Percentiles rank a stretch among this genome's conserved stretches.
Evolutionary conservation across 176 grass and related monocot genomes (phyloP).

Genomic region (Triticum turgidum): DNA sequence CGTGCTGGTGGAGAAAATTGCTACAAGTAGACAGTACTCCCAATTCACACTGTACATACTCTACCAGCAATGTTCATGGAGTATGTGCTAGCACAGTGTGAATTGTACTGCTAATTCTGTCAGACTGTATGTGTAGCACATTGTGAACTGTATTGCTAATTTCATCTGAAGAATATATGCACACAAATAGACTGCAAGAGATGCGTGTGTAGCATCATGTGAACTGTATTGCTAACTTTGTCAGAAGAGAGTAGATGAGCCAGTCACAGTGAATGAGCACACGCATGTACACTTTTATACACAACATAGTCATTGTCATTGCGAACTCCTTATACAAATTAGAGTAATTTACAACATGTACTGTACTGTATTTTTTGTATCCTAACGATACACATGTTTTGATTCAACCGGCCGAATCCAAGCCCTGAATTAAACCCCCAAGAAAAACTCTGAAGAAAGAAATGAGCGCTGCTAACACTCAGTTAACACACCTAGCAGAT

Average conservation of each 20-base stretch:
- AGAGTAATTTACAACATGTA: constrained; percentile 28
- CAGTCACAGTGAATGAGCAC: not conserved
- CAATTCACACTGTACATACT: too few species aligned
- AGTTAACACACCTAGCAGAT: constrained; percentile 1
- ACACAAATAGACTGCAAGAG: not conserved
- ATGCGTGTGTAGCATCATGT: not conserved
- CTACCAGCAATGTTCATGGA: too few species aligned
- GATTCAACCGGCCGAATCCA: constrained; percentile 24
- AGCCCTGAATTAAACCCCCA: constrained; percentile 2
- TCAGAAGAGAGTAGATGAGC: not conserved
- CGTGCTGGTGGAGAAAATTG: not conserved
- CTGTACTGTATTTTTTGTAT: not conserved
- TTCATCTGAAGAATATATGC: not conserved
- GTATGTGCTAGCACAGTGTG: not conserved
- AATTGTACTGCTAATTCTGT: not conserved
- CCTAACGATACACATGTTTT: constrained; percentile 3
- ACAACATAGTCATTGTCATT: constrained; percentile 2
- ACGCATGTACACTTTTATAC: not conserved
- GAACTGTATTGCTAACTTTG: not conserved
- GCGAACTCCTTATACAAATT: not conserved
- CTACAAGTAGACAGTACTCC: not conserved
- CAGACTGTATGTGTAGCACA: not conserved
- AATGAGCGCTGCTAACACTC: not conserved
- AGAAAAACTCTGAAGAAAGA: constrained; percentile 25
- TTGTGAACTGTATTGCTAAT: not conserved